Evolutionary conservation across 2,329 filamentous ascomycete genomes (phyloP).

Genomic region (Claviceps pazoutovae): DNA sequence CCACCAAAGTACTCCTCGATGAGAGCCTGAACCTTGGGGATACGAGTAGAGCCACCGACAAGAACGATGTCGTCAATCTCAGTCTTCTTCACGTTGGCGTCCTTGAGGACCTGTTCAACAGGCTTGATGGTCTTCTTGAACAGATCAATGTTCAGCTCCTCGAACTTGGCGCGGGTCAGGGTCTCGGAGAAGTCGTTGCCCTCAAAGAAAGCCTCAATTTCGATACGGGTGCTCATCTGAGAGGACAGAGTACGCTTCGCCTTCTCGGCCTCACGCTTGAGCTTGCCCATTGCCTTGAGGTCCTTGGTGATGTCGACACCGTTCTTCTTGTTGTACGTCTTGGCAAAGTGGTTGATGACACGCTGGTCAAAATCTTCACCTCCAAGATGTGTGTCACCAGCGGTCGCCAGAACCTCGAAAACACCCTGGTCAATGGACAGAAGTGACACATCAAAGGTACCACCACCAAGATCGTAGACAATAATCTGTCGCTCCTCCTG

Average conservation of each 20-base stretch:
- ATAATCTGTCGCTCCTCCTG: constrained; percentile 77
- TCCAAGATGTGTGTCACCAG: constrained; percentile 94
- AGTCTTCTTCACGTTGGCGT: constrained; percentile 91
- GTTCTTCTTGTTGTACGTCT: constrained; percentile 99
- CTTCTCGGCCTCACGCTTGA: constrained; percentile 99
- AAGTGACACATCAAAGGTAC: constrained; percentile 89
- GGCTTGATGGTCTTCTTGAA: constrained; percentile 99
- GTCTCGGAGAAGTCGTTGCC: constrained; percentile 98
- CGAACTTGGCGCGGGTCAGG: constrained; percentile 95
- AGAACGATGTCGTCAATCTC: constrained; percentile 95
- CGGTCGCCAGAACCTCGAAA: constrained; percentile 87
- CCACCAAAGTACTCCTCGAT: constrained; percentile 91
- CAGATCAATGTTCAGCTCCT: constrained; percentile 96
- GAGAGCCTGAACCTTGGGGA: constrained; percentile 89
- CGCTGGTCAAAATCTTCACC: constrained; percentile 99
- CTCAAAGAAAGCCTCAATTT: constrained; percentile 94
- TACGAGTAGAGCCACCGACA: constrained; percentile 97
- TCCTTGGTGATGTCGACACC: constrained; percentile 85
- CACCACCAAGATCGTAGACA: constrained; percentile 87
- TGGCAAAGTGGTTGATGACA: constrained; percentile 90
- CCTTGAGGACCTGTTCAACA: constrained; percentile 96
- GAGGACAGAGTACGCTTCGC: constrained; percentile 96
- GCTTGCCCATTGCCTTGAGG: constrained; percentile 95
- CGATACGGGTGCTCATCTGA: constrained; percentile 83
- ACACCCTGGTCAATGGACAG: constrained; percentile 84